phyloP scores from a whole-genome alignment of 1,139 yeast species.

The Neolecta irregularis region DNA sequence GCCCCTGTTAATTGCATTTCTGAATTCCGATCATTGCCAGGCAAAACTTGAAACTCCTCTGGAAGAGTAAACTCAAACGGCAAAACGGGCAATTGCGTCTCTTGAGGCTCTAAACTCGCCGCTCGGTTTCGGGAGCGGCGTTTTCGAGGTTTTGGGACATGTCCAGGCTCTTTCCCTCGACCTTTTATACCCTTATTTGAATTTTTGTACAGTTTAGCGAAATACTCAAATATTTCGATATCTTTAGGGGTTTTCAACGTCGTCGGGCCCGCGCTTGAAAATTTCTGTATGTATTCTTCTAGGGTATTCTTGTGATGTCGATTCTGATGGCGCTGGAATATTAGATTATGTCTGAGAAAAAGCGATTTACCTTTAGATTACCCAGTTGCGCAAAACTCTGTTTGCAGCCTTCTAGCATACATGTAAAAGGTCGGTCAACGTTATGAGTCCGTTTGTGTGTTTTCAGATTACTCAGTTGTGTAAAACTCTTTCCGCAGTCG shows the following conservation, averaged over 20 bases:
- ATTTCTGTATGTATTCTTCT: neutral
- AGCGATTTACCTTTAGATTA: neutral
- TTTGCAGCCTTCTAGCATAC: neutral
- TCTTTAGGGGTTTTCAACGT: neutral
- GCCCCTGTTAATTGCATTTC: too few species aligned
- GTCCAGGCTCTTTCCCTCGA: neutral
- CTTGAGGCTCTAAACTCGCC: too few species aligned
- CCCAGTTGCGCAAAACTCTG: slow-evolving; percentile 1
- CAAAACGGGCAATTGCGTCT: too few species aligned
- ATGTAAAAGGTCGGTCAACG: too few species aligned
- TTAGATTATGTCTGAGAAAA: neutral
- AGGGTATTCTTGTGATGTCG: neutral
- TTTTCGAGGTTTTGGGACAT: too few species aligned
- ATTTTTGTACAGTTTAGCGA: neutral
- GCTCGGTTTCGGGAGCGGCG: too few species aligned
- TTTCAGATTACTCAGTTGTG: neutral
- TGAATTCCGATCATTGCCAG: too few species aligned
- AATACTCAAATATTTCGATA: neutral
- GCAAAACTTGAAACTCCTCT: too few species aligned
- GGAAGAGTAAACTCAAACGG: too few species aligned
- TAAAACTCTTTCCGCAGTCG: neutral
- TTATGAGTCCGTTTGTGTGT: too few species aligned
- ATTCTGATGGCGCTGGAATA: neutral
- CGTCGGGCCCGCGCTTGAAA: too few species aligned
- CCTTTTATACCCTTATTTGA: slow-evolving; percentile 1